A percentile compares a stretch with the other conserved stretches of the same genome.
These are phyloP conservation scores for Lachancea cidri DNA, from an alignment of 805 yeast genomes.

Conservation along the genomic window DNA sequence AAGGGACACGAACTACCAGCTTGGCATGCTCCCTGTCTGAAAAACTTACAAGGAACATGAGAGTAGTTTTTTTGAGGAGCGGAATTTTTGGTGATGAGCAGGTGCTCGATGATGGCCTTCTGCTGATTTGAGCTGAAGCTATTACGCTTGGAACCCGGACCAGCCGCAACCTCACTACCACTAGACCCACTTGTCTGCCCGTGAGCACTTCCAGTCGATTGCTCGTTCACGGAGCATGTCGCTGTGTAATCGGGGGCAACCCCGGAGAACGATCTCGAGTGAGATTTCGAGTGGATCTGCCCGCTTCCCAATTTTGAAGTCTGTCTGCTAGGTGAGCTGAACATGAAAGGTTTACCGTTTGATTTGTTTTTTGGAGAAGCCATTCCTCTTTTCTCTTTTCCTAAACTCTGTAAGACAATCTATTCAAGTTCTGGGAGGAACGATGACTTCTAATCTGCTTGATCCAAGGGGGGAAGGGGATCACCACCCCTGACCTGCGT, in stretches of 20 bases:
- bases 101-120: conserved; percentile 23
- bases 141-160: not conserved
- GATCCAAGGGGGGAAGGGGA: not conserved
- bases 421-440: not conserved
- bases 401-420: not conserved
- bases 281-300: not conserved
- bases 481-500: not conserved
- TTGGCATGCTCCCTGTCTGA: conserved; percentile 86
- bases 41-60: conserved; percentile 96
- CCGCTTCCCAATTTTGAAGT: not conserved
- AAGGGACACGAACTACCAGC: conserved; percentile 93
- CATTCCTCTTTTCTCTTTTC: not conserved
- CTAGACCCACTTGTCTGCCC: not conserved
- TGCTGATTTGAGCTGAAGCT: conserved; percentile 23
- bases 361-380: conserved; percentile 2
- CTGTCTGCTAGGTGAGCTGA: not conserved
- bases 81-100: conserved; percentile 25
- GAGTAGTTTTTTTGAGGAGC: conserved; percentile 34
- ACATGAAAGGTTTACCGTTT: conserved; percentile 1
- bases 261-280: not conserved
- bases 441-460: not conserved
- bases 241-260: not conserved
- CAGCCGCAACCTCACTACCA: not conserved
- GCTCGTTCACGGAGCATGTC: not conserved
- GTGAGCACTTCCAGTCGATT: not conserved